phyloP scores from a whole-genome alignment of 1,284 basidiomycete genomes.

The Cerioporus squamosus region DNA sequence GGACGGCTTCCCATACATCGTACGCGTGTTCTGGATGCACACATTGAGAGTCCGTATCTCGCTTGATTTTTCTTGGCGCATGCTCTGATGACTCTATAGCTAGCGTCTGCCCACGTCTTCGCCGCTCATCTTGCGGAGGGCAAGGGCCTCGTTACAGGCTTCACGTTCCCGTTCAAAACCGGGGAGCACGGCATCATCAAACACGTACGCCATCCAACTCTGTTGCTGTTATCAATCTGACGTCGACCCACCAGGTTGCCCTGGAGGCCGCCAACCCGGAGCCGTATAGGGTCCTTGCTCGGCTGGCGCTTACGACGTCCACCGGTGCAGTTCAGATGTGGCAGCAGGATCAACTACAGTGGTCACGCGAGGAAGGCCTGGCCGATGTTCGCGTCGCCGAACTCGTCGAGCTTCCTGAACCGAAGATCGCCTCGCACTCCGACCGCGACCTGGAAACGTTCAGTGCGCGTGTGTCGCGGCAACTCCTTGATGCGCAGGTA shows the following conservation, averaged over 20 bases:
- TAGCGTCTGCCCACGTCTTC: slow-evolving; percentile 62
- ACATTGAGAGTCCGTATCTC: slow-evolving; percentile 50
- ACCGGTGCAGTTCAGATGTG: slow-evolving; percentile 84
- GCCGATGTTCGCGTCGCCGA: slow-evolving; percentile 67
- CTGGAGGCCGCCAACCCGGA: slow-evolving; percentile 55
- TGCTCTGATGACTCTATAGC: slow-evolving; percentile 28
- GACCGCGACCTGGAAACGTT: slow-evolving; percentile 59
- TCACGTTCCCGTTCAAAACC: slow-evolving; percentile 76
- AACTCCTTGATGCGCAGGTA: slow-evolving; percentile 66
- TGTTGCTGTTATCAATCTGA: slow-evolving; percentile 11
- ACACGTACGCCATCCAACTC: slow-evolving; percentile 52
- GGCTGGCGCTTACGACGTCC: slow-evolving; percentile 70
- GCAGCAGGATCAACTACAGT: slow-evolving; percentile 65
- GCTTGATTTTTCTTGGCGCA: background rate
- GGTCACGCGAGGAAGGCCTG: slow-evolving; percentile 87
- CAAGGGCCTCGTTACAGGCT: slow-evolving; percentile 64
- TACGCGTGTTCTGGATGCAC: slow-evolving; percentile 77
- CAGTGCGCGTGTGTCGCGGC: slow-evolving; percentile 57
- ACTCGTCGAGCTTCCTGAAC: slow-evolving; percentile 83
- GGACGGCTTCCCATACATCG: slow-evolving; percentile 63
- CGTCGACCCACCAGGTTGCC: slow-evolving; percentile 48
- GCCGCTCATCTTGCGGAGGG: slow-evolving; percentile 57
- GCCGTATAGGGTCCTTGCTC: slow-evolving; percentile 46
- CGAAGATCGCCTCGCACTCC: slow-evolving; percentile 47
- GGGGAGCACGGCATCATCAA: slow-evolving; percentile 71